phyloP scores from a whole-genome alignment of 2,329 filamentous ascomycete genomes.

The Venturia asperata region DNA sequence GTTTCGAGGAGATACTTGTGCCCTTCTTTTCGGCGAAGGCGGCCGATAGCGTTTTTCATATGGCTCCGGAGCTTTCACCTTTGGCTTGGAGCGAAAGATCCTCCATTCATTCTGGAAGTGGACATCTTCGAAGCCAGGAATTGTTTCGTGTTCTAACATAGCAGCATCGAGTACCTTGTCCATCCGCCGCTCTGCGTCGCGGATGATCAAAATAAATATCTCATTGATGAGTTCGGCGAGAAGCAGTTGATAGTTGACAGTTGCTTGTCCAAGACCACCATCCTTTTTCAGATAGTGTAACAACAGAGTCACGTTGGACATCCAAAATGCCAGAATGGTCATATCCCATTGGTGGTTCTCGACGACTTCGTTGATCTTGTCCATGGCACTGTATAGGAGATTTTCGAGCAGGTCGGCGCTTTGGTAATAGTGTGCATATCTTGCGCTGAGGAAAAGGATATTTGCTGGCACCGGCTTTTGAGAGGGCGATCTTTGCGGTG shows the following conservation, averaged over 20 bases:
- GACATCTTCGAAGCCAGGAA: conserved; percentile 93
- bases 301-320: conserved; percentile 92
- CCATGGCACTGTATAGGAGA: conserved; percentile 78
- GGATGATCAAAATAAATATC: conserved; percentile 95
- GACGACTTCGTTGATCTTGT: conserved; percentile 96
- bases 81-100: conserved; percentile 83
- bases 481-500: conserved; percentile 86
- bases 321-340: conserved; percentile 98
- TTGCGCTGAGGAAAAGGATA: conserved; percentile 88
- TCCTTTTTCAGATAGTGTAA: conserved; percentile 97
- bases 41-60: conserved; percentile 85
- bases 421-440: conserved; percentile 95
- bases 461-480: conserved; percentile 98
- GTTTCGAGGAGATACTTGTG: conserved; percentile 87
- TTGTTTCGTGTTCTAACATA: conserved; percentile 97
- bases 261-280: conserved; percentile 68
- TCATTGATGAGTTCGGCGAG: conserved; percentile 94
- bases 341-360: conserved; percentile 97
- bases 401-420: conserved; percentile 75
- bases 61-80: conserved; percentile 77
- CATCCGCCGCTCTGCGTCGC: conserved; percentile 89
- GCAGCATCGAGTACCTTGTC: conserved; percentile 90
- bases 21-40: conserved; percentile 85
- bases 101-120: conserved; percentile 99
- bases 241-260: conserved; percentile 83